These are phyloP conservation scores for Microdochium paspali DNA, from an alignment of 2,329 filamentous ascomycete genomes.

Conservation along the genomic window DNA sequence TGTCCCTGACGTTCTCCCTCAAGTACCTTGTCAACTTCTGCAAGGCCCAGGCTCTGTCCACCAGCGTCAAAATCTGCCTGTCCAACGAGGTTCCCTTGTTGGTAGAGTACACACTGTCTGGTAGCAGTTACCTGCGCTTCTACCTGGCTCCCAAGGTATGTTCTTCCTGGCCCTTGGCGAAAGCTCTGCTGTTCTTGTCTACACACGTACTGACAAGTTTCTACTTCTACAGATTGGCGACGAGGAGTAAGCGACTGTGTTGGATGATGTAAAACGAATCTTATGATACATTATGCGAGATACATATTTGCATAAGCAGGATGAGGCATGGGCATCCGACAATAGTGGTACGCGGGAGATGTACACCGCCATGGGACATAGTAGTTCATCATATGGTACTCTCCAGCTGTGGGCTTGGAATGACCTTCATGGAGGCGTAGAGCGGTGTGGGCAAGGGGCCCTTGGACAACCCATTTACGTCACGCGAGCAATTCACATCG, in stretches of 20 bases:
- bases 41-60: slow-evolving; percentile 84
- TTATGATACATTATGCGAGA: slow-evolving; percentile 4
- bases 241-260: slow-evolving; percentile 37
- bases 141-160: slow-evolving; percentile 95
- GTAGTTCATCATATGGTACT: too few relatives aligned
- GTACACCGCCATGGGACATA: too few relatives aligned
- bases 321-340: too few relatives aligned
- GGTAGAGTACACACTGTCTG: slow-evolving; percentile 78
- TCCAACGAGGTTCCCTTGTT: slow-evolving; percentile 94
- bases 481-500: too few relatives aligned
- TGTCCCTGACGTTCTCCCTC: slow-evolving; percentile 91
- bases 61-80: slow-evolving; percentile 79
- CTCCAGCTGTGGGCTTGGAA: too few relatives aligned
- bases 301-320: not conserved
- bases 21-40: slow-evolving; percentile 99
- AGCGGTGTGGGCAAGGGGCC: too few relatives aligned
- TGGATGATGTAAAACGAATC: slow-evolving; percentile 8
- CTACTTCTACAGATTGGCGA: slow-evolving; percentile 52
- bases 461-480: not conserved
- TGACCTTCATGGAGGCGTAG: too few relatives aligned
- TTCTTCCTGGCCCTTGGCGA: slow-evolving; percentile 4
- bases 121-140: slow-evolving; percentile 87
- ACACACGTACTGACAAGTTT: slow-evolving; percentile 21
- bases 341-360: too few relatives aligned
- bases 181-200: not conserved